These are phyloP conservation scores for Noccaea caerulescens DNA, from an alignment of 345 rosid genomes.

Conservation along the genomic window DNA sequence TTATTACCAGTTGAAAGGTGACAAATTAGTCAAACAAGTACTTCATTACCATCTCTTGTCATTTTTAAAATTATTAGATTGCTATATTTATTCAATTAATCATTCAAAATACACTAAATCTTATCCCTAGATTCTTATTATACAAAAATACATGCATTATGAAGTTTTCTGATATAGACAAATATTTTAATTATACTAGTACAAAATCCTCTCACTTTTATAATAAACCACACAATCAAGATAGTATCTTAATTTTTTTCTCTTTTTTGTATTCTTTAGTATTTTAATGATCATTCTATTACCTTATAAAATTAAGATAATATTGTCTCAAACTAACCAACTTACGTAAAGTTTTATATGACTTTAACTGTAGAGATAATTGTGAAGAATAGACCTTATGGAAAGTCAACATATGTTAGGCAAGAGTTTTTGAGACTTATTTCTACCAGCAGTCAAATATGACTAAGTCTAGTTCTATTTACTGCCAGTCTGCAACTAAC, in stretches of 20 bases:
- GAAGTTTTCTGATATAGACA: background rate
- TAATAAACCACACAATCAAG: background rate
- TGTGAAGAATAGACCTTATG: background rate
- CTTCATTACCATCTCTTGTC: background rate
- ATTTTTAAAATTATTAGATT: background rate
- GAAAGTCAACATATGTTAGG: slow-evolving; percentile 21
- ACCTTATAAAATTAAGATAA: background rate
- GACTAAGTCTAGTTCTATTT: slow-evolving; percentile 13
- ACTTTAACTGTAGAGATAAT: background rate
- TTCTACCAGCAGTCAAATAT: slow-evolving; percentile 10
- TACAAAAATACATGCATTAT: background rate
- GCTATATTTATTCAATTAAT: background rate
- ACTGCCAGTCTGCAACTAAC: background rate
- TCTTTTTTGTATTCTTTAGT: too few relatives aligned
- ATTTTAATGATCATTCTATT: background rate
- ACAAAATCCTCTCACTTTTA: background rate
- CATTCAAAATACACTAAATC: background rate
- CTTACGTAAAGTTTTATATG: background rate
- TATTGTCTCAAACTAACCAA: background rate
- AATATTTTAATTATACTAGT: background rate
- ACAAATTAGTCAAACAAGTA: slow-evolving; percentile 1
- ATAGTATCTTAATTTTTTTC: too few relatives aligned
- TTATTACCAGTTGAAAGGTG: background rate
- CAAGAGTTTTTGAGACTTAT: background rate
- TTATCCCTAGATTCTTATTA: background rate